These are phyloP conservation scores for Camillea tinctor DNA, from an alignment of 2,329 filamentous ascomycete species.

Conservation along the genomic window DNA sequence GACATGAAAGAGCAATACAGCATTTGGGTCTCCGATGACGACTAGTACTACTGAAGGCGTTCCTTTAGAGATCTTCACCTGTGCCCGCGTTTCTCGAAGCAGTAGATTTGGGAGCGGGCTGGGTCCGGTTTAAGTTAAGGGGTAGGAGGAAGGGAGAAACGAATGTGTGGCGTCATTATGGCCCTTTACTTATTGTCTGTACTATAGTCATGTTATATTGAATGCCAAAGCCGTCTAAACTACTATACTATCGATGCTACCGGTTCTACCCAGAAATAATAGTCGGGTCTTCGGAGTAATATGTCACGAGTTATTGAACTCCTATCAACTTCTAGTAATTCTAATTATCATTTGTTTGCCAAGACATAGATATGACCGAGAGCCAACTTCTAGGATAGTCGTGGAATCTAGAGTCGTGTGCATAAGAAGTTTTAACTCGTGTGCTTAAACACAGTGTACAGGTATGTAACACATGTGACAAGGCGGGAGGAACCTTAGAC, in stretches of 20 bases:
- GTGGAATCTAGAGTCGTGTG: too few relatives aligned
- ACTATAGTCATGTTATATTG: slow-evolving; percentile 33
- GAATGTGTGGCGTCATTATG: slow-evolving; percentile 27
- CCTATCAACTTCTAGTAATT: too few relatives aligned
- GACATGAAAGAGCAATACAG: slow-evolving; percentile 14
- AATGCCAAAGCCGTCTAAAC: slow-evolving; percentile 29
- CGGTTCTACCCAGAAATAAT: not conserved
- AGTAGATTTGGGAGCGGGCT: slow-evolving; percentile 15
- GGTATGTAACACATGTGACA: too few relatives aligned
- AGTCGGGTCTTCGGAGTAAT: too few relatives aligned
- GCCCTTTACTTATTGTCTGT: slow-evolving; percentile 30
- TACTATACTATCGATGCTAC: slow-evolving; percentile 5
- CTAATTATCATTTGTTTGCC: too few relatives aligned
- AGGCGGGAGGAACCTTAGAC: too few relatives aligned
- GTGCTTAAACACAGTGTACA: too few relatives aligned
- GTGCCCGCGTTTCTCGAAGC: slow-evolving; percentile 13
- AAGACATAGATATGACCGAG: too few relatives aligned
- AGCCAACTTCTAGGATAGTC: too few relatives aligned
- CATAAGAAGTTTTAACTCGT: too few relatives aligned
- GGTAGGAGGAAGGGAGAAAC: slow-evolving; percentile 20
- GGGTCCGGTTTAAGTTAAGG: slow-evolving; percentile 23
- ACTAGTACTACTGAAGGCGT: slow-evolving; percentile 17
- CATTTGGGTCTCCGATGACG: slow-evolving; percentile 18
- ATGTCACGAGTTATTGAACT: too few relatives aligned
- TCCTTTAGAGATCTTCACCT: slow-evolving; percentile 15